phyloP scores from a whole-genome alignment of 768 basidiomycete species.

The Leccinum subtestaceum region DNA sequence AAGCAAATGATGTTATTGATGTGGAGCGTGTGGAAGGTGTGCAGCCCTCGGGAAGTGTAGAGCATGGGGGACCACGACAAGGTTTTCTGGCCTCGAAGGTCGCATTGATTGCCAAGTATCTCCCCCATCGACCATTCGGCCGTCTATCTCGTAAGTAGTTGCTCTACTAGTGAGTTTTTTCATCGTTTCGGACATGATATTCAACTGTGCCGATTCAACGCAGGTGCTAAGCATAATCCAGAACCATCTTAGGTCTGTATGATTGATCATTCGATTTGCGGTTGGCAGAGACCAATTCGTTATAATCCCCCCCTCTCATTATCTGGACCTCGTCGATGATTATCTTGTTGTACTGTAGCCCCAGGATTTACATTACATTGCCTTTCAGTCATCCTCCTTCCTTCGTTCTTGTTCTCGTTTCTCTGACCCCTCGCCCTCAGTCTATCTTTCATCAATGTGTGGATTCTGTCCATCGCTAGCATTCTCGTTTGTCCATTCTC shows the following conservation, averaged over 20 bases:
- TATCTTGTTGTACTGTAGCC: background rate
- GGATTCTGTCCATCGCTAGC: background rate
- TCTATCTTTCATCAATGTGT: background rate
- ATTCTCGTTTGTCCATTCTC: background rate
- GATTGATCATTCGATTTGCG: background rate
- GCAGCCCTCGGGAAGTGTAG: background rate
- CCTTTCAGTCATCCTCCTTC: background rate
- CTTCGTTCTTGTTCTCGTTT: background rate
- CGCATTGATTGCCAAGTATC: rapidly evolving
- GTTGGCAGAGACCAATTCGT: background rate
- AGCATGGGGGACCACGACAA: background rate
- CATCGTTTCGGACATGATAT: background rate
- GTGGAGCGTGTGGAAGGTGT: background rate
- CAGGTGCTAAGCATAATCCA: background rate
- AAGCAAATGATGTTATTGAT: background rate
- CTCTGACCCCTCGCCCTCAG: background rate
- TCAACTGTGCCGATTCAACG: background rate
- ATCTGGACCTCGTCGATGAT: background rate
- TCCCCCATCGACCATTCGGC: background rate
- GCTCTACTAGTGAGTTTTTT: background rate
- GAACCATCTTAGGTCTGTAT: background rate
- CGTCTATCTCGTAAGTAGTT: background rate
- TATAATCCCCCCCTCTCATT: background rate
- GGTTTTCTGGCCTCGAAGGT: background rate
- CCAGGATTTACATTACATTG: background rate